Conservation (phyloP, 345 rosid species). For the Odontarrhena argentea region DNA sequence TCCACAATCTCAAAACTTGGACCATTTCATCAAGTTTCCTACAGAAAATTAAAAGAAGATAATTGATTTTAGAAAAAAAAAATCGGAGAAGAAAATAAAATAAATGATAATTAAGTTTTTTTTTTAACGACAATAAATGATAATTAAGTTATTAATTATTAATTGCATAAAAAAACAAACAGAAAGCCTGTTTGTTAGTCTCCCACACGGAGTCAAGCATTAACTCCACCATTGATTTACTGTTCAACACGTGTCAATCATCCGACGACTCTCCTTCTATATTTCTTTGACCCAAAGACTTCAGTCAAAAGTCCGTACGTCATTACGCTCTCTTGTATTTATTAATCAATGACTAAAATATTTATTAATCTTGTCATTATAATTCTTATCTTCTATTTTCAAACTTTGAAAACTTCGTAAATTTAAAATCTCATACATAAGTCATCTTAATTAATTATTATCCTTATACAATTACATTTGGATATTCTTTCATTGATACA, state of each 20-base stretch:
- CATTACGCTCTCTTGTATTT: neutral
- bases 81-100: conserved; percentile 4
- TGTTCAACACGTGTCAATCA: conserved; percentile 56
- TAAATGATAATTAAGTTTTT: too few relatives aligned
- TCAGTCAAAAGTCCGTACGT: conserved; percentile 48
- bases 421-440: neutral
- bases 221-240: conserved; percentile 20
- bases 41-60: neutral
- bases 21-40: conserved; percentile 46
- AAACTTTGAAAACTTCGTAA: neutral
- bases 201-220: conserved; percentile 52
- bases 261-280: conserved; percentile 16
- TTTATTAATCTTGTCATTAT: neutral
- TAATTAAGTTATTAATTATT: neutral
- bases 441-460: conserved; percentile 5
- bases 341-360: conserved; percentile 10
- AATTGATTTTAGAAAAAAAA: neutral
- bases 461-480: conserved; percentile 2
- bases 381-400: neutral
- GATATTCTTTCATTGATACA: conserved; percentile 18
- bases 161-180: neutral
- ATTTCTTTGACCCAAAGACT: conserved; percentile 48
- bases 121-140: too few relatives aligned
- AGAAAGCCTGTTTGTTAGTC: conserved; percentile 65
- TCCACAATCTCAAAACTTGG: conserved; percentile 58